Percentiles rank a stretch among this genome's conserved stretches.
Evolutionary conservation across 345 rosid genomes (phyloP).

Genomic region (Syzygium aromaticum): DNA sequence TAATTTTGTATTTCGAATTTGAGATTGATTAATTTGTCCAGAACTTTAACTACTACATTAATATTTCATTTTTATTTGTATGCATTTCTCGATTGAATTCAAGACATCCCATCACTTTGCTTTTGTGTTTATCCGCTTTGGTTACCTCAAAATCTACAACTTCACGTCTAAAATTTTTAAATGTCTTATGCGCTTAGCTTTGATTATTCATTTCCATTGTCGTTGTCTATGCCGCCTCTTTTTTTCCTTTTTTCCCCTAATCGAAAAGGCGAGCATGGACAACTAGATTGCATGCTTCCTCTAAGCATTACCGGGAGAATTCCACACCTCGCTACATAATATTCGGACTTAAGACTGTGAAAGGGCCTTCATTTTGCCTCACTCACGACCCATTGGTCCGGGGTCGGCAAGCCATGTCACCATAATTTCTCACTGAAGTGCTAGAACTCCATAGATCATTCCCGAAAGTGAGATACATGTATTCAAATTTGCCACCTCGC

Average conservation of each 20-base stretch:
- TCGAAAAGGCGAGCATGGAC: background rate
- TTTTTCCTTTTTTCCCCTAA: background rate
- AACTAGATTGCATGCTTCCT: background rate
- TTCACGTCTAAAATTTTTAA: background rate
- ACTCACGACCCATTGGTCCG: background rate
- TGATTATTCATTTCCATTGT: background rate
- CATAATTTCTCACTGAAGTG: background rate
- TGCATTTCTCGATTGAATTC: background rate
- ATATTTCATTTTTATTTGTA: background rate
- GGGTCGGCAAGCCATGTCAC: background rate
- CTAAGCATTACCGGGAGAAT: background rate
- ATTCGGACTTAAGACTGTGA: background rate
- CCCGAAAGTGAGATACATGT: background rate
- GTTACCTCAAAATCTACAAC: background rate
- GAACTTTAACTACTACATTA: background rate
- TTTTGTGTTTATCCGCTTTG: background rate
- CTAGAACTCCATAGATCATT: background rate
- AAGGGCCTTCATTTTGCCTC: background rate
- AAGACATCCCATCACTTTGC: background rate
- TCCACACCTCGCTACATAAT: background rate
- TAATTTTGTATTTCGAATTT: background rate
- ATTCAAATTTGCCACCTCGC: background rate
- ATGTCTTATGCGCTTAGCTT: background rate
- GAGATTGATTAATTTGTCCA: background rate
- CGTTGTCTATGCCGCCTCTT: background rate